A percentile compares a stretch with the other conserved stretches of the same genome.
Evolutionary conservation across 306 rosid species (phyloP).

Genomic region (Cucumis hystrix): DNA sequence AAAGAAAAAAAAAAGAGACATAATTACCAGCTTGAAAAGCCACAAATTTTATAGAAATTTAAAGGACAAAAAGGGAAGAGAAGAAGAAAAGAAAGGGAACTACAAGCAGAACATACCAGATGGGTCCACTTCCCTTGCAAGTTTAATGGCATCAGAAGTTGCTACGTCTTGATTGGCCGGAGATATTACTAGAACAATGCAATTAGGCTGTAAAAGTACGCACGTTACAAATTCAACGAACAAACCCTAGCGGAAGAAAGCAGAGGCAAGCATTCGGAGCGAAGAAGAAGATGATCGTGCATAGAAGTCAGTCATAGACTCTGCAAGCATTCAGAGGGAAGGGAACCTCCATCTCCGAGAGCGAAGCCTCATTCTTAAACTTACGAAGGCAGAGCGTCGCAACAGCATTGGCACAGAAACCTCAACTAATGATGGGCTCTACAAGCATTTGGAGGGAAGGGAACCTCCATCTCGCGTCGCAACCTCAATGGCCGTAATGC

Average conservation of each 20-base stretch:
- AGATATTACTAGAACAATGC: constrained; percentile 69
- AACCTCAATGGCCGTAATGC: no score
- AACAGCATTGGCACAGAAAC: no score
- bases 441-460: constrained; percentile 14
- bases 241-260: no score
- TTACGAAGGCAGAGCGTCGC: no score
- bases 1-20: no score
- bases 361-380: no score
- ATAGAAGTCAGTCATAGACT: constrained; percentile 16
- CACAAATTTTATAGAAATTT: not conserved
- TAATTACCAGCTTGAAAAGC: constrained; percentile 1
- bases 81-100: not conserved
- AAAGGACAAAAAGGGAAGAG: not conserved
- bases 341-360: no score
- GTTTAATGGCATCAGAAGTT: constrained; percentile 88
- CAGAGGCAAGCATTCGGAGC: no score
- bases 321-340: no score
- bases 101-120: constrained; percentile 27
- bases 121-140: constrained; percentile 81
- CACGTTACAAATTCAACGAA: no score
- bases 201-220: not conserved
- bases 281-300: not conserved
- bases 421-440: not conserved
- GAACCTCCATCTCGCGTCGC: constrained; percentile 2
- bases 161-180: constrained; percentile 94